These are phyloP conservation scores for Silene coronaria DNA, from an alignment of 179 eudicot genomes.

Conservation along the genomic window DNA sequence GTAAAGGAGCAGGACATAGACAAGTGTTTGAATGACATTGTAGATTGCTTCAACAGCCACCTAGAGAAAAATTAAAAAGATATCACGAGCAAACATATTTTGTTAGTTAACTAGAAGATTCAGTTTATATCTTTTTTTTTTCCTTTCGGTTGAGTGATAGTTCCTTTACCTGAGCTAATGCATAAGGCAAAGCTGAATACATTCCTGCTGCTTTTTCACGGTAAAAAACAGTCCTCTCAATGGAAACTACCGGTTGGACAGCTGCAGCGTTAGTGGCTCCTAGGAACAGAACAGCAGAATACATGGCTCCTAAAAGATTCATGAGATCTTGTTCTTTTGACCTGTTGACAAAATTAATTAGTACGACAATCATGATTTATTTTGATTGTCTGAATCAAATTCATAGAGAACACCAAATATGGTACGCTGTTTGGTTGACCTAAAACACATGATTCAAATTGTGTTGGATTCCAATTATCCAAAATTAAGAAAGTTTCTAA, in stretches of 20 bases:
- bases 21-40: slow-evolving; percentile 39
- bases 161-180: slow-evolving; percentile 62
- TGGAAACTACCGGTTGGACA: slow-evolving; percentile 57
- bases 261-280: slow-evolving; percentile 62
- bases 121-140: neutral
- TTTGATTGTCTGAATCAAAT: too few relatives aligned
- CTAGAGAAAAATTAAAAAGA: slow-evolving; percentile 28
- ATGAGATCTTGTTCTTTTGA: slow-evolving; percentile 50
- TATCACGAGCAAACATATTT: neutral
- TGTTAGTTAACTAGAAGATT: neutral
- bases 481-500: too few relatives aligned
- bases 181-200: slow-evolving; percentile 72
- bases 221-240: slow-evolving; percentile 75
- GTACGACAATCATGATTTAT: neutral
- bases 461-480: neutral
- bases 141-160: neutral
- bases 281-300: slow-evolving; percentile 68
- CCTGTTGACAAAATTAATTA: slow-evolving; percentile 33
- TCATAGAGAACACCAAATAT: neutral
- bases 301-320: slow-evolving; percentile 65
- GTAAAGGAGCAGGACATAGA: slow-evolving; percentile 50
- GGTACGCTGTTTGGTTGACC: neutral
- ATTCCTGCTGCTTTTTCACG: slow-evolving; percentile 84
- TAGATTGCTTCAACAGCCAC: slow-evolving; percentile 63
- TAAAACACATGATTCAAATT: neutral